phyloP scores from a whole-genome alignment of 148 eudicot species.

The Fallopia convolvulus region DNA sequence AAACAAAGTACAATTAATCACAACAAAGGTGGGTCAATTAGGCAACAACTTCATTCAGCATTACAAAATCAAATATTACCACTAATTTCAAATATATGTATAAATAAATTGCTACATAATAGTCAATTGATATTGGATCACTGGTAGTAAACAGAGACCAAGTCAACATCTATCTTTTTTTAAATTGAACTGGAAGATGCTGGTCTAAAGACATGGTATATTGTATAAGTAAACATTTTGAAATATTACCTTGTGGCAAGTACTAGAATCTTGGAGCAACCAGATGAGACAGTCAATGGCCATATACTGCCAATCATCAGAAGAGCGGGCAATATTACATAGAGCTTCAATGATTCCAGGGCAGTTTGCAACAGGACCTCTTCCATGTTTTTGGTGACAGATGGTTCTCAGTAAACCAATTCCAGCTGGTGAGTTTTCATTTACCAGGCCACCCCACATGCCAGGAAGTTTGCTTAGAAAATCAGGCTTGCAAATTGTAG shows the following conservation, averaged over 20 bases:
- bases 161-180: neutral
- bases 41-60: neutral
- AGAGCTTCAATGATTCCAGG: constrained; percentile 74
- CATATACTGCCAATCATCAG: constrained; percentile 99
- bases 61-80: neutral
- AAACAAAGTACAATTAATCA: neutral
- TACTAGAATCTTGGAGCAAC: constrained; percentile 89
- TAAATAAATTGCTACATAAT: neutral
- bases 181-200: neutral
- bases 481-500: constrained; percentile 76
- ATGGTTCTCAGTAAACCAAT: constrained; percentile 86
- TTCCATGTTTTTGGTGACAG: constrained; percentile 85
- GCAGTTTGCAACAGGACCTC: constrained; percentile 88
- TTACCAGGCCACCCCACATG: constrained; percentile 99
- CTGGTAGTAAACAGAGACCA: neutral
- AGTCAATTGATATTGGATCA: neutral
- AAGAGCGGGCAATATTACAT: constrained; percentile 93
- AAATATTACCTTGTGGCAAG: constrained; percentile 73
- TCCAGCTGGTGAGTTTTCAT: constrained; percentile 95
- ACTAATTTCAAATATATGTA: neutral
- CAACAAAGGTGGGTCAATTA: neutral
- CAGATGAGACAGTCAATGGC: constrained; percentile 95
- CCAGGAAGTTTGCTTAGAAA: constrained; percentile 73
- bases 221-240: neutral
- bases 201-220: neutral